phyloP scores from a whole-genome alignment of 2,329 filamentous ascomycete genomes.

The Thermoascus crustaceus region DNA sequence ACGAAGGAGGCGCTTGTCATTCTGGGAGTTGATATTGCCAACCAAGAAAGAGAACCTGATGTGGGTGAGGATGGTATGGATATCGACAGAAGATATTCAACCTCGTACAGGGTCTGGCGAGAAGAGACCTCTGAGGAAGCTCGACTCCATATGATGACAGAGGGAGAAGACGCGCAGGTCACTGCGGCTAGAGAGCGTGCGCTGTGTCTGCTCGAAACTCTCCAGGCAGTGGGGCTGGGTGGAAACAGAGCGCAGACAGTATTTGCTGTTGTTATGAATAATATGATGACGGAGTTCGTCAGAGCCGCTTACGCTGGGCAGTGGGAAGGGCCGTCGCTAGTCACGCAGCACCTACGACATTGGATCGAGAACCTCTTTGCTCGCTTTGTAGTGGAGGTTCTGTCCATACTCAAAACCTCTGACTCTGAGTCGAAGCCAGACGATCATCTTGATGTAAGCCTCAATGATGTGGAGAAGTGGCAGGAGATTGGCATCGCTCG shows the following conservation, averaged over 20 bases:
- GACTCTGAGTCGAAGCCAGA: slow-evolving; percentile 14
- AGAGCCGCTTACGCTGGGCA: slow-evolving; percentile 48
- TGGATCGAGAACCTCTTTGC: slow-evolving; percentile 51
- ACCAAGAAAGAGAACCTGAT: slow-evolving; percentile 6
- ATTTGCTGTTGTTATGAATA: slow-evolving; percentile 51
- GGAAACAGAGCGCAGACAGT: slow-evolving; percentile 48
- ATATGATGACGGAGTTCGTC: slow-evolving; percentile 49
- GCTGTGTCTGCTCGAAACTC: slow-evolving; percentile 33
- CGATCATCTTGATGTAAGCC: slow-evolving; percentile 24
- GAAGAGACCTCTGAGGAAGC: slow-evolving; percentile 20
- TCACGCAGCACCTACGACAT: slow-evolving; percentile 42
- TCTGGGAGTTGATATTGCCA: slow-evolving; percentile 29
- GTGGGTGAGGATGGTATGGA: slow-evolving; percentile 27
- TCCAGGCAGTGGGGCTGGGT: slow-evolving; percentile 49
- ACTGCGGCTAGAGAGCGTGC: slow-evolving; percentile 26
- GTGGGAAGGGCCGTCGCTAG: slow-evolving; percentile 45
- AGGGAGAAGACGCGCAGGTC: slow-evolving; percentile 21
- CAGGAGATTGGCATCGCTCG: slow-evolving; percentile 48
- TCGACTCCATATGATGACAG: slow-evolving; percentile 25
- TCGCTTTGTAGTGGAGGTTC: slow-evolving; percentile 42
- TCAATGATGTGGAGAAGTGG: slow-evolving; percentile 45
- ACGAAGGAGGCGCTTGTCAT: slow-evolving; percentile 38
- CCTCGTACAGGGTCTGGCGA: slow-evolving; percentile 32
- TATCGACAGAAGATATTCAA: slow-evolving; percentile 26
- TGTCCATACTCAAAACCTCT: slow-evolving; percentile 32